Conservation (phyloP, 352 stramenopile genomes). For the Phytophthora kernoviae region DNA sequence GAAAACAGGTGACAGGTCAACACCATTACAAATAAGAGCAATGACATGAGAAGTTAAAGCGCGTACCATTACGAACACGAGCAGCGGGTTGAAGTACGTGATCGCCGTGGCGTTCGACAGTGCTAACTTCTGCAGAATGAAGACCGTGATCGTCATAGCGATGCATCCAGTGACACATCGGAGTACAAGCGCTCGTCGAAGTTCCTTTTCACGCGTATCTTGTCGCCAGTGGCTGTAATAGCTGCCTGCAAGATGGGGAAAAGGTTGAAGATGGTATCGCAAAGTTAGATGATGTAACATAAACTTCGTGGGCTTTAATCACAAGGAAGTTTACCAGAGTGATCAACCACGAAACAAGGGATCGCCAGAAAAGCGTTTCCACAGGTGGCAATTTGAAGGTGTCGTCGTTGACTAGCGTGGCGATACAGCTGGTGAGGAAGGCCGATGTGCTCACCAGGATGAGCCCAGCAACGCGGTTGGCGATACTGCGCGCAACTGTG, state of each 20-base stretch:
- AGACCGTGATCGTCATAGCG: conserved; percentile 53
- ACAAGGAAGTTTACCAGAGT: conserved; percentile 39
- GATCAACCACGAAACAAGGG: conserved; percentile 53
- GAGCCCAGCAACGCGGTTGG: conserved; percentile 36
- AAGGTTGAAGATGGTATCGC: not conserved
- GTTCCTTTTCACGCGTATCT: conserved; percentile 45
- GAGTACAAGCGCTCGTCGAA: conserved; percentile 38
- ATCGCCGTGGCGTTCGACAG: conserved; percentile 70
- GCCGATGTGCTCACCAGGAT: conserved; percentile 57
- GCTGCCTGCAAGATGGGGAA: conserved; percentile 32
- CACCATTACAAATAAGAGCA: not conserved
- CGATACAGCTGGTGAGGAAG: conserved; percentile 64
- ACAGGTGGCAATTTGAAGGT: conserved; percentile 55
- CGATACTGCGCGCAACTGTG: conserved; percentile 27
- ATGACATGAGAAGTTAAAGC: not conserved
- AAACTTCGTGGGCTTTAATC: not conserved
- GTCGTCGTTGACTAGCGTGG: conserved; percentile 60
- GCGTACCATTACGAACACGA: conserved; percentile 60
- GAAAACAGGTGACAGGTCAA: not conserved
- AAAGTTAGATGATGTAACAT: not conserved
- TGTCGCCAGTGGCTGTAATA: conserved; percentile 31
- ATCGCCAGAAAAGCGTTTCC: conserved; percentile 75
- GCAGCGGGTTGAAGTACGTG: conserved; percentile 67
- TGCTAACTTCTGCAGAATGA: conserved; percentile 61
- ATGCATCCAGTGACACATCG: conserved; percentile 51